These are phyloP conservation scores for Sporothrix sp. DNA, from an alignment of 2,329 filamentous ascomycete genomes.

Conservation along the genomic window DNA sequence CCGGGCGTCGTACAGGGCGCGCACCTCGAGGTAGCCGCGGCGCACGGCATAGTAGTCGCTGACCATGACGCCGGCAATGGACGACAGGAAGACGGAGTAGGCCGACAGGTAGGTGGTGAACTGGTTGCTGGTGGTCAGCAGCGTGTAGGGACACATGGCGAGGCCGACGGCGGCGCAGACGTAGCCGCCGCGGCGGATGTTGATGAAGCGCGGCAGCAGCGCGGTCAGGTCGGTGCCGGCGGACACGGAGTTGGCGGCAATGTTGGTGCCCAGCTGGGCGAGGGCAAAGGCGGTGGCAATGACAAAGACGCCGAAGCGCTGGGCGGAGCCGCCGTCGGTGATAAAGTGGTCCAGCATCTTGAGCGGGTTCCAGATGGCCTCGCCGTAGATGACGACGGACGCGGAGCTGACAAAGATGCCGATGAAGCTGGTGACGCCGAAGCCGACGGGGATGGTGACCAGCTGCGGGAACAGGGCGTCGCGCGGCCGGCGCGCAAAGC, in stretches of 20 bases:
- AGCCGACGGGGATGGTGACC: constrained; percentile 59
- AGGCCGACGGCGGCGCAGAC: constrained; percentile 72
- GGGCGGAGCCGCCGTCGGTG: constrained; percentile 54
- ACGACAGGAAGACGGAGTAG: constrained; percentile 89
- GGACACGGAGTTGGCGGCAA: constrained; percentile 76
- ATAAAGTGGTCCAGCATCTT: constrained; percentile 57
- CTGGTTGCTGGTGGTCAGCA: constrained; percentile 64
- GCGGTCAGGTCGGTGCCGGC: constrained; percentile 77
- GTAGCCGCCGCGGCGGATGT: constrained; percentile 79
- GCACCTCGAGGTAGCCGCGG: constrained; percentile 68
- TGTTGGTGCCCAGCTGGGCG: constrained; percentile 78
- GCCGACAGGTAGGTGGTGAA: constrained; percentile 89
- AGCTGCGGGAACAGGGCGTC: constrained; percentile 78
- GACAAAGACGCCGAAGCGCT: constrained; percentile 67
- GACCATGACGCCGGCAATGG: constrained; percentile 85
- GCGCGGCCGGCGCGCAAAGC: constrained; percentile 66
- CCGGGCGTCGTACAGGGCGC: constrained; percentile 67
- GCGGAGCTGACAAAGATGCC: constrained; percentile 70
- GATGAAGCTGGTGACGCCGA: constrained; percentile 75
- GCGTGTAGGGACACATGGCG: constrained; percentile 78
- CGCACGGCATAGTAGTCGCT: constrained; percentile 83
- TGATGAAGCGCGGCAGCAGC: constrained; percentile 67
- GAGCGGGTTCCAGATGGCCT: constrained; percentile 66
- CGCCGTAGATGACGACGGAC: constrained; percentile 54
- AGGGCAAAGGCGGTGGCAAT: constrained; percentile 63